Conservation (phyloP, 163 green algal genomes). For the Chlorella variabilis region DNA sequence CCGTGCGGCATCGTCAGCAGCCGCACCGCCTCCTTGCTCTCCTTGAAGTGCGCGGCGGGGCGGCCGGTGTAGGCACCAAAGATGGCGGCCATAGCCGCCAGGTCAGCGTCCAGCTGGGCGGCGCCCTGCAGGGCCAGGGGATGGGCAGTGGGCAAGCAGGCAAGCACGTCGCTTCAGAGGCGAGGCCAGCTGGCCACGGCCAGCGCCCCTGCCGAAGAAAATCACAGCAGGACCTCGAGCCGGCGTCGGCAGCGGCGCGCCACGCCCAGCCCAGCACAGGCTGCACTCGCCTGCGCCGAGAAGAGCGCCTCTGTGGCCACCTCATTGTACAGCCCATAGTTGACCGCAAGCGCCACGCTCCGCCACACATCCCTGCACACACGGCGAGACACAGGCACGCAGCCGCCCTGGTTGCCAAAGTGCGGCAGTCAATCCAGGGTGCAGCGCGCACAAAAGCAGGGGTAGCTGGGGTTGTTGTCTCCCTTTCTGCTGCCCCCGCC, state of each 20-base stretch:
- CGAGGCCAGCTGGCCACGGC: too few relatives aligned
- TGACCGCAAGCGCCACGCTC: slow-evolving; percentile 63
- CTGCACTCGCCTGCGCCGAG: slow-evolving; percentile 46
- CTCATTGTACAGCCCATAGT: slow-evolving; percentile 79
- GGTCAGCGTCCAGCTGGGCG: slow-evolving; percentile 51
- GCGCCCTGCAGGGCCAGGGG: slow-evolving; percentile 45
- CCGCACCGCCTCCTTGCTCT: slow-evolving; percentile 38
- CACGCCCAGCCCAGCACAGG: background rate
- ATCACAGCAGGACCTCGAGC: too few relatives aligned
- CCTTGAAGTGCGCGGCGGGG: slow-evolving; percentile 69
- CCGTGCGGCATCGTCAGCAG: slow-evolving; percentile 23
- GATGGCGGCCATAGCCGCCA: slow-evolving; percentile 49
- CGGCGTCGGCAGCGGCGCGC: background rate
- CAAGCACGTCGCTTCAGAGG: too few relatives aligned
- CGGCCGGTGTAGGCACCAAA: slow-evolving; percentile 67
- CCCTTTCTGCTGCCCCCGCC: too few relatives aligned
- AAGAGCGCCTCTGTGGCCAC: slow-evolving; percentile 74
- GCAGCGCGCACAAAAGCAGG: too few relatives aligned
- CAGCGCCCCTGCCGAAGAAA: too few relatives aligned
- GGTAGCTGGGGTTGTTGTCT: too few relatives aligned
- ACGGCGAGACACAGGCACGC: background rate
- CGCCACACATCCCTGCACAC: slow-evolving; percentile 55
- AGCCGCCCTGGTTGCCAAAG: too few relatives aligned
- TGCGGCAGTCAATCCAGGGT: too few relatives aligned
- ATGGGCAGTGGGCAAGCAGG: background rate